Base-by-base conservation (phyloP, 2,329 filamentous ascomycete species). In the Chaetomium strumarium region DNA sequence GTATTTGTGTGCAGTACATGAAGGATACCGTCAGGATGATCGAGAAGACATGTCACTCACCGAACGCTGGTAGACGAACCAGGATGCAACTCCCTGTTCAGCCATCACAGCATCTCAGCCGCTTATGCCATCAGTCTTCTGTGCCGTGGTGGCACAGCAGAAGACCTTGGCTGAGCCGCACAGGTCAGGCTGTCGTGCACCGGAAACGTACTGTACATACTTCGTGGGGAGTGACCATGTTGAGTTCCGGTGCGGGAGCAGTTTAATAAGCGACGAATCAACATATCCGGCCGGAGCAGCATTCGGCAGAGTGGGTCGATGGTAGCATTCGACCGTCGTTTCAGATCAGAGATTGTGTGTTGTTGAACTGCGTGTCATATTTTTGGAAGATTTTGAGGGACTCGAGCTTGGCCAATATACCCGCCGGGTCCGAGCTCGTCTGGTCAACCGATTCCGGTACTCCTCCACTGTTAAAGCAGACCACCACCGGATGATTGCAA, bases 321-420 rank as follows among this genome's bases (percentile, higher is more conserved):
- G 24, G 24, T 4, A 24, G 7, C 24, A 24, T 24, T 12, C 24
- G 42, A 34, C 44, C 20, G 34, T n/a, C 30, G 53, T 52, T 55
- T 52, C 53, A 49, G 17, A 36, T 36, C 13, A 16, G 12, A 24
- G 31, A 31, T 47, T 46, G 17, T 33, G 33, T 54, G 47, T 43
- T 45, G 20, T 31, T 36, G 31, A 16, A 36, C 34, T 51, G 49
- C 37, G n/a, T 14, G 49, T 30, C 53, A 42, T 55, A 52, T 49
- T 55, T 55, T 52, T 53, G 43, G 51, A 46, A 58, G n/a, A 46
- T 56, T 56, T 46, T 24, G 50, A 51, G 38, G 55, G 52, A 49
- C 5, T 33, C 14, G 17, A 17, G 12, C 40, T 42, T 39, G 48
- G 31, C 7, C 24, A 24, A 24, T 24, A 24, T 4, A 24, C 24